Base-by-base conservation (phyloP, 257 asterid genomes). In the Scutellaria minor region DNA sequence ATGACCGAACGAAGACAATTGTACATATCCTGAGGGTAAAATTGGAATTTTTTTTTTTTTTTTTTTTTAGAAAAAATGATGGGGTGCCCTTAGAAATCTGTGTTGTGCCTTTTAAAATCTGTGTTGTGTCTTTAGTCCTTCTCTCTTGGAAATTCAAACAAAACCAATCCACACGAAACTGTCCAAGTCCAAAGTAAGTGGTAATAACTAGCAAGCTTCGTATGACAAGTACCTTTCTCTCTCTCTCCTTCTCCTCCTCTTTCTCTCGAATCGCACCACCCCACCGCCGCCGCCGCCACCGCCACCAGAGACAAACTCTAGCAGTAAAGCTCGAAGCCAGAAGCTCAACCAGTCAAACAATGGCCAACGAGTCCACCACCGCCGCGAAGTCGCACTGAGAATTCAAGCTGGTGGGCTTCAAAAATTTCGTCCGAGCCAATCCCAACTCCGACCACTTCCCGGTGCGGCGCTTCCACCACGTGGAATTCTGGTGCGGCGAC, bases 401-500 rank as follows among this genome's bases (percentile, higher is more conserved):
- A 40, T 88, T 85, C 78, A 92, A 83, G 83, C 81, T 87, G 4
- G 79, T 77, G 12, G 98, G 93, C 0, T 77, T 62, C 89, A 88
- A 86, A 8, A 85, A 85, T 9, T 87, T 89, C 86, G 53, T 60
- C 70, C 83, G 96, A 0, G n/a, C 46, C 10, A 93, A 90, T 77
- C 90, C 95, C 1, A 83, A 71, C 54, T 85, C 97, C 55, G 98
- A 93, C 75, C 40, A 55, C 20, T 90, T 90, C 85, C 39, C 83
- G 14, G 90, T 84, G 39, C 89, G 71, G 66, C 82, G 87, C 53
- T 93, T 93, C 87, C 93, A 93, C 85, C 98, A 93, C 77, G 70
- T 93, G 0, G 97, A 93, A 50, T 93, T 90, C 83, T 93, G 95
- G 94, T 85, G 96, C 69, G 93, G 94, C 62, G 98, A 90, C 74